phyloP scores from a whole-genome alignment of 768 basidiomycete species.

The Kwoniella heveanensis region DNA sequence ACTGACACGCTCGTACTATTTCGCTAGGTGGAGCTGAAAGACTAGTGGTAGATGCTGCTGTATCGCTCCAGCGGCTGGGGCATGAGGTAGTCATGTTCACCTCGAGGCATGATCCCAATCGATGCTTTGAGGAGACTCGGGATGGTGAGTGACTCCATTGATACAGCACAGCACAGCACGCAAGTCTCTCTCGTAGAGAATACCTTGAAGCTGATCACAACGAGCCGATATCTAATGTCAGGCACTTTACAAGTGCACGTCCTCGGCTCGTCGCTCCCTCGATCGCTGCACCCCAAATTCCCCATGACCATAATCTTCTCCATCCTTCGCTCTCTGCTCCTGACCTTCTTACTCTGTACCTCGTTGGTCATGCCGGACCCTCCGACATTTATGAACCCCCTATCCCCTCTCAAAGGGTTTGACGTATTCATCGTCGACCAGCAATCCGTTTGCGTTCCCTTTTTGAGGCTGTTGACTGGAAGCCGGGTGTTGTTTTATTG shows the following conservation, averaged over 20 bases:
- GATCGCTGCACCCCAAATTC: slow-evolving; percentile 68
- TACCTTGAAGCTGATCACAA: too few species aligned
- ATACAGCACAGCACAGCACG: too few species aligned
- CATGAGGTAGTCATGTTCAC: slow-evolving; percentile 89
- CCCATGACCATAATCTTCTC: slow-evolving; percentile 82
- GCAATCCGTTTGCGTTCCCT: slow-evolving; percentile 84
- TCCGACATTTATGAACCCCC: slow-evolving; percentile 35
- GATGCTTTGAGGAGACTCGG: slow-evolving; percentile 91
- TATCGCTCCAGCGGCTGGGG: slow-evolving; percentile 79
- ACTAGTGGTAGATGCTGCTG: slow-evolving; percentile 89
- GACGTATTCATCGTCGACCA: slow-evolving; percentile 96
- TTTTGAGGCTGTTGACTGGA: slow-evolving; percentile 67
- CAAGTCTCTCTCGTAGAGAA: too few species aligned
- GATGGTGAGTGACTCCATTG: slow-evolving; percentile 65
- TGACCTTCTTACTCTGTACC: slow-evolving; percentile 68
- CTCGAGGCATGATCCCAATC: slow-evolving; percentile 80
- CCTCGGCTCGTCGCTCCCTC: slow-evolving; percentile 77
- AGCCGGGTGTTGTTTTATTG: slow-evolving; percentile 96
- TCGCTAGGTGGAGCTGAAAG: slow-evolving; percentile 89
- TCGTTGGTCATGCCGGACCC: slow-evolving; percentile 46
- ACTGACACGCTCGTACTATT: too few species aligned
- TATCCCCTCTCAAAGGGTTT: slow-evolving; percentile 48
- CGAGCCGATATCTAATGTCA: too few species aligned
- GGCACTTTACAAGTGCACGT: slow-evolving; percentile 76
- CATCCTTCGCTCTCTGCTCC: slow-evolving; percentile 82